Percentiles rank a stretch among this genome's conserved stretches.
Evolutionary conservation across 495 filamentous ascomycete genomes (phyloP).

Genomic region (Podospora appendiculata): DNA sequence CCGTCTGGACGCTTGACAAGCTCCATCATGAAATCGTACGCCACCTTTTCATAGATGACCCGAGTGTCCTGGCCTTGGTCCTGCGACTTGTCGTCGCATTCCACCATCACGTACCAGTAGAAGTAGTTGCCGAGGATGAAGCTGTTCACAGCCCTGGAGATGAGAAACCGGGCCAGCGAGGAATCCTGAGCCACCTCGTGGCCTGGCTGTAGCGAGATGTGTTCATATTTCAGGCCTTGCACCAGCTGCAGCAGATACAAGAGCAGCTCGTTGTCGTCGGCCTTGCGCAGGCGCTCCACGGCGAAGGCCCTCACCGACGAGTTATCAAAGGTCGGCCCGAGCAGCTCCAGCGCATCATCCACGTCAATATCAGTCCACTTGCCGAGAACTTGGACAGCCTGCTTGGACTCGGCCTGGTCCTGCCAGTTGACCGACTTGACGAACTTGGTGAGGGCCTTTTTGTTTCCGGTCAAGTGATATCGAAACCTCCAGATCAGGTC

Average conservation of each 20-base stretch:
- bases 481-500: constrained; percentile 96
- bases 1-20: constrained; percentile 56
- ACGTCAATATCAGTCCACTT: constrained; percentile 98
- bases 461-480: constrained; percentile 86
- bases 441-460: constrained; percentile 91
- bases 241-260: constrained; percentile 93
- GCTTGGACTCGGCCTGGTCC: constrained; percentile 74
- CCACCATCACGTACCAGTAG: constrained; percentile 98
- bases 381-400: constrained; percentile 80
- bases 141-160: constrained; percentile 74
- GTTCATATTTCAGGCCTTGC: constrained; percentile 94
- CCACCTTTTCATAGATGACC: constrained; percentile 80
- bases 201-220: constrained; percentile 48
- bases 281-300: constrained; percentile 81
- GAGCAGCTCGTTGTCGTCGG: constrained; percentile 88
- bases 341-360: constrained; percentile 89
- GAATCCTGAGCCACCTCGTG: constrained; percentile 69
- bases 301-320: constrained; percentile 83
- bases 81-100: constrained; percentile 72
- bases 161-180: constrained; percentile 83
- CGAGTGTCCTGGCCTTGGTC: constrained; percentile 64
- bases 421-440: constrained; percentile 95
- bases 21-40: constrained; percentile 91
- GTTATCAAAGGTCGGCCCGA: constrained; percentile 89
- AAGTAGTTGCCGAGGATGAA: constrained; percentile 89